phyloP scores from a whole-genome alignment of 2,329 filamentous ascomycete species.

The Lecanicillium sp. region DNA sequence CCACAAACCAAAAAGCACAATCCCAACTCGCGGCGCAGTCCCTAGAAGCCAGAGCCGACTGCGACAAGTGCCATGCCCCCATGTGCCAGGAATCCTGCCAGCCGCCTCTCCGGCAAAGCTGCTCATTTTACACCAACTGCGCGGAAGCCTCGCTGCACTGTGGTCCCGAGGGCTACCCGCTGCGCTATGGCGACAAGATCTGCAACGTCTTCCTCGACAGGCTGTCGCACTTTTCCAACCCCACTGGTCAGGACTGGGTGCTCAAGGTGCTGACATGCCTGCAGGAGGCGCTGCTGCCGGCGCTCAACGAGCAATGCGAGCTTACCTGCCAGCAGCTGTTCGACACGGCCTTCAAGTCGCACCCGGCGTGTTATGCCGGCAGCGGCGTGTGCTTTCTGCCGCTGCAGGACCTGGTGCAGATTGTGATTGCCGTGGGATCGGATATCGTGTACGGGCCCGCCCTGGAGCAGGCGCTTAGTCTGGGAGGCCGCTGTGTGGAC shows the following conservation, averaged over 20 bases:
- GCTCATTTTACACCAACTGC: slow-evolving; percentile 8
- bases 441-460: slow-evolving; percentile 1
- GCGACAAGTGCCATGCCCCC: slow-evolving; percentile 2
- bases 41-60: background rate
- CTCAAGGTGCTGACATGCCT: slow-evolving; percentile 9
- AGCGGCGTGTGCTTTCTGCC: slow-evolving; percentile 10
- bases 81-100: slow-evolving; percentile 9
- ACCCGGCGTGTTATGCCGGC: slow-evolving; percentile 9
- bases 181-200: slow-evolving; percentile 4
- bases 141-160: slow-evolving; percentile 4
- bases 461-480: background rate
- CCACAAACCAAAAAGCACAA: too few species aligned
- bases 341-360: slow-evolving; percentile 8
- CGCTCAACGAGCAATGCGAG: background rate
- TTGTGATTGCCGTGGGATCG: slow-evolving; percentile 7
- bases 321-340: slow-evolving; percentile 5
- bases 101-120: slow-evolving; percentile 3
- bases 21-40: too few species aligned
- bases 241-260: slow-evolving; percentile 5
- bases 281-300: slow-evolving; percentile 2
- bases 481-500: too few species aligned
- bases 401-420: slow-evolving; percentile 6
- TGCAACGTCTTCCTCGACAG: background rate
- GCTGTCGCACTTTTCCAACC: background rate
- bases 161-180: slow-evolving; percentile 3